phyloP scores from a whole-genome alignment of 225 moss, liverwort and hornwort genomes.

The Rhytidiadelphus loreus region DNA sequence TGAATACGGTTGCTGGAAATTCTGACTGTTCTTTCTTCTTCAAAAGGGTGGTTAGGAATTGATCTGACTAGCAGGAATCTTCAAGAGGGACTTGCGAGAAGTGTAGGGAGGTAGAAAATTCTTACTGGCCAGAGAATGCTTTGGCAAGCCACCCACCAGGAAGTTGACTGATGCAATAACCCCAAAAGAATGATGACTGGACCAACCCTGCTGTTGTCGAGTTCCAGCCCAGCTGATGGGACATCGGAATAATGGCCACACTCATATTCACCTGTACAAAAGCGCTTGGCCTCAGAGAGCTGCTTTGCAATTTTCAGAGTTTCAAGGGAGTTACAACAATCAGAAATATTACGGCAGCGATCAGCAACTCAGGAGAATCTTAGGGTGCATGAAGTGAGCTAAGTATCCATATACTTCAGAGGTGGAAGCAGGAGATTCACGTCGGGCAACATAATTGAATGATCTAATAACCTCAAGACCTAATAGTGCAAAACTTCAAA shows the following conservation, averaged over 20 bases:
- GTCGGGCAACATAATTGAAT: background rate
- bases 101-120: background rate
- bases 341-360: background rate
- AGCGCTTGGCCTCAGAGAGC: background rate
- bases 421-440: background rate
- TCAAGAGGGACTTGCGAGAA: background rate
- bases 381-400: background rate
- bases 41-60: background rate
- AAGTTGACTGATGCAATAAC: constrained; percentile 82
- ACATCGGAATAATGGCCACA: constrained; percentile 38
- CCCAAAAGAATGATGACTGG: constrained; percentile 99
- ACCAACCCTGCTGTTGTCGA: constrained; percentile 79
- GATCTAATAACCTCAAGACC: background rate
- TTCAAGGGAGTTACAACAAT: background rate
- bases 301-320: background rate
- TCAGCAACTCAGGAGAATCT: background rate
- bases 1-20: background rate
- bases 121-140: constrained; percentile 82
- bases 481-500: background rate
- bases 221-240: constrained; percentile 87
- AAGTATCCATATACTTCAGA: background rate
- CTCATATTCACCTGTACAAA: constrained; percentile 39
- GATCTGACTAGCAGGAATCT: background rate
- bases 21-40: background rate
- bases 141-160: constrained; percentile 95